phyloP scores from a whole-genome alignment of 352 stramenopile species.

The Blastocystis sp. region DNA sequence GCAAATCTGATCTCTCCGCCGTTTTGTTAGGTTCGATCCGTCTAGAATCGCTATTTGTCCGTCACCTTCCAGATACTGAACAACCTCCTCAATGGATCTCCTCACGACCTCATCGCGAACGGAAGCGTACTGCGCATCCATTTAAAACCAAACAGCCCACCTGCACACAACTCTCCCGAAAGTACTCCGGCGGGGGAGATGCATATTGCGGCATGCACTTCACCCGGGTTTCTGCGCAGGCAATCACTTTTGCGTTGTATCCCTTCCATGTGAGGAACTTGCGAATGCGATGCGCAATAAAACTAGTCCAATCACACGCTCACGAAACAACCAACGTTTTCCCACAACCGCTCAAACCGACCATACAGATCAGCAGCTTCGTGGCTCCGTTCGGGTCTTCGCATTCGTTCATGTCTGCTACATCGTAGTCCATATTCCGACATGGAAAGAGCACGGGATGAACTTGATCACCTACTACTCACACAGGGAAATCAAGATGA shows the following conservation, averaged over 20 bases:
- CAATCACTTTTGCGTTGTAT: conserved; percentile 46
- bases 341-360: conserved; percentile 41
- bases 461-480: too few relatives aligned
- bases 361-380: conserved; percentile 56
- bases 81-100: conserved; percentile 16
- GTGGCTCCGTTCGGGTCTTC: not conserved
- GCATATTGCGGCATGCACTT: conserved; percentile 46
- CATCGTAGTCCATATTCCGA: conserved; percentile 43
- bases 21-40: conserved; percentile 47
- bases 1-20: not conserved
- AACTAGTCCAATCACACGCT: conserved; percentile 3
- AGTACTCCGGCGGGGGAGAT: conserved; percentile 38
- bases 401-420: not conserved
- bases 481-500: too few relatives aligned
- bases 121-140: not conserved
- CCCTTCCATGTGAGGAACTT: conserved; percentile 57
- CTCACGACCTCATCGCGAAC: not conserved
- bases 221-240: not conserved
- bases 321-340: conserved; percentile 13
- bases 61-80: conserved; percentile 39
- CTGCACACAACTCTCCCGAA: not conserved
- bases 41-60: conserved; percentile 55
- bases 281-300: conserved; percentile 45
- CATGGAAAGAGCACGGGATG: not conserved
- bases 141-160: not conserved